Evolutionary conservation across 2,329 filamentous ascomycete genomes (phyloP).

Genomic region (Kalmusia sp.): DNA sequence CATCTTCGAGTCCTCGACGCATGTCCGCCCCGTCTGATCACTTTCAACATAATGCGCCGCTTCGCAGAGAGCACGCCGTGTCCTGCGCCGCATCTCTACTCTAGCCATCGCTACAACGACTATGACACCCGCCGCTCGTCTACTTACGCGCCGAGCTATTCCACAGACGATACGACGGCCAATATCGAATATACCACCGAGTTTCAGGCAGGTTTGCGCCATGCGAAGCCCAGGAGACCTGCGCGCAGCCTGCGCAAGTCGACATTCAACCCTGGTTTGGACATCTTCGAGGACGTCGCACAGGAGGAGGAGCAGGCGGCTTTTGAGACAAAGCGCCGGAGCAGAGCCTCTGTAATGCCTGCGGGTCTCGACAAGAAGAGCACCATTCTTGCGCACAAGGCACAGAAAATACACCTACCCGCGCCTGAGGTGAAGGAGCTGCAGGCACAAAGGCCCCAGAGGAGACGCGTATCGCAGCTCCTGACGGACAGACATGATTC

Average conservation of each 20-base stretch:
- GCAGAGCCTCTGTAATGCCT: constrained; percentile 34
- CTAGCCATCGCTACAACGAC: constrained; percentile 30
- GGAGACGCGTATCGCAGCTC: constrained; percentile 46
- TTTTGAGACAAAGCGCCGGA: constrained; percentile 31
- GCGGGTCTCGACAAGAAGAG: constrained; percentile 33
- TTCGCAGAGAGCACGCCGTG: constrained; percentile 46
- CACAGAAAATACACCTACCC: constrained; percentile 41
- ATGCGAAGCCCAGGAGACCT: constrained; percentile 44
- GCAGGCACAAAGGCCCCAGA: constrained; percentile 30
- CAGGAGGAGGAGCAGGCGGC: constrained; percentile 39
- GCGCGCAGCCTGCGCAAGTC: constrained; percentile 34
- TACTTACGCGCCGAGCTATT: constrained; percentile 41
- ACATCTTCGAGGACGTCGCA: constrained; percentile 49
- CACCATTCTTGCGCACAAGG: constrained; percentile 44
- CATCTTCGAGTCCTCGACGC: neutral
- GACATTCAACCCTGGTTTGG: constrained; percentile 40
- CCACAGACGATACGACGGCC: constrained; percentile 42
- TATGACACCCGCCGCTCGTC: constrained; percentile 33
- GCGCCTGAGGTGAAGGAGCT: constrained; percentile 30
- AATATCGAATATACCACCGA: constrained; percentile 50
- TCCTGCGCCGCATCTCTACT: constrained; percentile 35
- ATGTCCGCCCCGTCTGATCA: neutral
- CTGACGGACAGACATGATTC: constrained; percentile 30
- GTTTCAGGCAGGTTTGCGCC: constrained; percentile 33
- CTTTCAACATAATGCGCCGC: constrained; percentile 36